These are phyloP conservation scores for Chlorella sp. DNA, from an alignment of 139 green algal species.

Conservation along the genomic window DNA sequence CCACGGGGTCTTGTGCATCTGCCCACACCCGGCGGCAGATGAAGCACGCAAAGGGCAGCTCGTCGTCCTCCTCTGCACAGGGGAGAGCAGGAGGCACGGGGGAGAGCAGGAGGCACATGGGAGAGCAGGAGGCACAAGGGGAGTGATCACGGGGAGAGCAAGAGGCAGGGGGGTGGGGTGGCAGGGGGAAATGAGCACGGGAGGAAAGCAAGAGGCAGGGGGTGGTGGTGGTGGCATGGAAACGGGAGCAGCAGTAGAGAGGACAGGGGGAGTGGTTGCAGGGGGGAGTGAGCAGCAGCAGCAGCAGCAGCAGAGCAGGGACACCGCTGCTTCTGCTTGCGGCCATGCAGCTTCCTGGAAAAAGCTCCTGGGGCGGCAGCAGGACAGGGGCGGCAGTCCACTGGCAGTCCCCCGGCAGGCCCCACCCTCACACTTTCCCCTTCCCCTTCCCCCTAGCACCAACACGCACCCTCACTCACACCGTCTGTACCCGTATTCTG, in stretches of 20 bases:
- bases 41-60: conserved; percentile 95
- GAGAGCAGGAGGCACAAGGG: background rate
- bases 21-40: conserved; percentile 90
- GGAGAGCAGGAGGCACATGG: background rate
- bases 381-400: too few species aligned
- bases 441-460: too few species aligned
- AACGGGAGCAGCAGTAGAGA: too few species aligned
- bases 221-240: background rate
- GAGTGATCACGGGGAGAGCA: background rate
- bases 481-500: background rate
- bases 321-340: too few species aligned
- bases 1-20: conserved; percentile 85
- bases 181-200: background rate
- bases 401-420: too few species aligned
- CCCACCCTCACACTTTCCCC: too few species aligned
- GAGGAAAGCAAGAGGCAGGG: background rate
- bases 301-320: too few species aligned
- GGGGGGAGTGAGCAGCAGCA: too few species aligned
- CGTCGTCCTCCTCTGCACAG: conserved; percentile 78
- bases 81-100: background rate
- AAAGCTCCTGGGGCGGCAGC: too few species aligned
- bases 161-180: background rate
- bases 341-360: too few species aligned
- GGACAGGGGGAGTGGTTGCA: too few species aligned
- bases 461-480: too few species aligned